These are phyloP conservation scores for Globisporangium paroecandrum DNA, from an alignment of 352 stramenopile species.

Conservation along the genomic window DNA sequence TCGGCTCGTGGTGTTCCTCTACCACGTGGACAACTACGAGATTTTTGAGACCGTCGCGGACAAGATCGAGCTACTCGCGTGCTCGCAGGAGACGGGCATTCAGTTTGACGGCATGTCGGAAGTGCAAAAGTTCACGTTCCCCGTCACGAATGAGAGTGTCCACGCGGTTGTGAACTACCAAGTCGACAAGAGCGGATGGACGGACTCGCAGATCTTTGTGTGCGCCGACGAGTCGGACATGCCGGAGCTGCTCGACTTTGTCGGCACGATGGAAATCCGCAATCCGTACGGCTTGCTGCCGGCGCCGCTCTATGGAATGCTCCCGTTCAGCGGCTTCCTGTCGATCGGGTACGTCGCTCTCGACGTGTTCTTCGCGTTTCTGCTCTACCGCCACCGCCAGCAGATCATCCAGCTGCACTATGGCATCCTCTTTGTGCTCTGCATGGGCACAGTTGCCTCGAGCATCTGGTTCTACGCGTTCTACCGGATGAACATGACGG, in stretches of 20 bases:
- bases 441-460: conserved; percentile 62
- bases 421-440: conserved; percentile 77
- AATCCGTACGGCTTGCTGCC: conserved; percentile 83
- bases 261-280: conserved; percentile 67
- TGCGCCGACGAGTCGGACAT: conserved; percentile 54
- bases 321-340: conserved; percentile 79
- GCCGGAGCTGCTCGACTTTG: conserved; percentile 53
- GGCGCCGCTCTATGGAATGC: conserved; percentile 79
- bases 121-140: conserved; percentile 61
- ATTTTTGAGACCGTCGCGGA: conserved; percentile 54
- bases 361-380: conserved; percentile 70
- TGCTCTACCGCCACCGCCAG: conserved; percentile 65
- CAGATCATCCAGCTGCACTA: conserved; percentile 80
- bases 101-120: conserved; percentile 62
- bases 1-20: conserved; percentile 79
- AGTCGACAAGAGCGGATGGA: conserved; percentile 69
- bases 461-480: conserved; percentile 83
- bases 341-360: conserved; percentile 74
- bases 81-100: conserved; percentile 35
- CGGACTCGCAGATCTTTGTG: conserved; percentile 77
- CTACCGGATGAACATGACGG: conserved; percentile 86
- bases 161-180: conserved; percentile 48
- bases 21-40: conserved; percentile 74
- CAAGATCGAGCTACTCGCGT: conserved; percentile 77
- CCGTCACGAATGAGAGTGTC: conserved; percentile 54